These are phyloP conservation scores for Smittium mucronatum DNA, from an alignment of 371 early-diverging fungal species.

Conservation along the genomic window DNA sequence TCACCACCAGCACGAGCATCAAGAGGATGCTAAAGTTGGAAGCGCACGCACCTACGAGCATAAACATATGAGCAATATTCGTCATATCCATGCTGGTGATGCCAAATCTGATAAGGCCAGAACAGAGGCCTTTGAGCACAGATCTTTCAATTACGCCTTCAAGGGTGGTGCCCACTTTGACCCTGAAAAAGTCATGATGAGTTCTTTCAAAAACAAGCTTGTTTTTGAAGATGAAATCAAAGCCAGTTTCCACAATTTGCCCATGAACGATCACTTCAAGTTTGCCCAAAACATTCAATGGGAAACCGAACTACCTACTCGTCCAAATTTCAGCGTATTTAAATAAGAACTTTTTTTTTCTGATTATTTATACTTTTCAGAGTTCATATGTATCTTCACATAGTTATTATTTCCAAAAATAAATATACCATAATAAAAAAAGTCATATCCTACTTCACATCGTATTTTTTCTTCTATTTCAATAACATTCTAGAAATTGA, in stretches of 20 bases:
- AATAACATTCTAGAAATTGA: too few relatives aligned
- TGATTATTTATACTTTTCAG: neutral
- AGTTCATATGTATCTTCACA: too few relatives aligned
- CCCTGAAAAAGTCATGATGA: conserved; percentile 33
- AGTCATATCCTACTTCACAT: too few relatives aligned
- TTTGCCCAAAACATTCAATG: conserved; percentile 34
- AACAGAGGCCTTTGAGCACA: conserved; percentile 35
- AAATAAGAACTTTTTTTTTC: conserved; percentile 2
- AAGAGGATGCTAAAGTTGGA: conserved; percentile 34
- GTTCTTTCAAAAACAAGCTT: conserved; percentile 32
- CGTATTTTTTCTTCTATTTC: too few relatives aligned
- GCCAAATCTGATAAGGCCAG: conserved; percentile 27
- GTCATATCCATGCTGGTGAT: conserved; percentile 31
- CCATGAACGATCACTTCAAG: conserved; percentile 32
- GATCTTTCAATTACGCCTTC: conserved; percentile 37
- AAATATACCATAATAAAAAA: neutral
- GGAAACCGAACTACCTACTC: conserved; percentile 32
- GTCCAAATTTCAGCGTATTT: conserved; percentile 33
- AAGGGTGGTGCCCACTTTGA: conserved; percentile 32
- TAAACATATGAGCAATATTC: conserved; percentile 35
- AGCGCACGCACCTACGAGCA: conserved; percentile 34
- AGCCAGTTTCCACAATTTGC: conserved; percentile 36
- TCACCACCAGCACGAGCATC: conserved; percentile 38
- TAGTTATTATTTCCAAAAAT: too few relatives aligned
- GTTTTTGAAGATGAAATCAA: conserved; percentile 36